Conservation (phyloP, 495 filamentous ascomycete genomes). For the Cercophora newfieldiana region DNA sequence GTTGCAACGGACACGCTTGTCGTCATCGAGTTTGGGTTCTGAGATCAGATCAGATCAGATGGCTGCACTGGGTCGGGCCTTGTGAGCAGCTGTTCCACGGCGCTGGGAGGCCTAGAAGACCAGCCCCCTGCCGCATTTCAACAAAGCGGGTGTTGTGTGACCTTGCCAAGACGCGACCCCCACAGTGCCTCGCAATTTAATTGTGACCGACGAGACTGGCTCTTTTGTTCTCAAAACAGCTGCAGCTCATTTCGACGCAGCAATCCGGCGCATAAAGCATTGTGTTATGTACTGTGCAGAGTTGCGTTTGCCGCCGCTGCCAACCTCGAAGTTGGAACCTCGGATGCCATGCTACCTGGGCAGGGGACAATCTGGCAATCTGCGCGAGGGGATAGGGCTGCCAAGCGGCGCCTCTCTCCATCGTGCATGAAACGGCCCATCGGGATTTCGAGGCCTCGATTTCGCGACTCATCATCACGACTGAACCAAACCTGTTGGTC, state of each 20-base stretch:
- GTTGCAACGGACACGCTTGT: neutral
- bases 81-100: neutral
- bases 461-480: neutral
- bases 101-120: neutral
- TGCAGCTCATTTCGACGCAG: neutral
- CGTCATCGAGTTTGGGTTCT: neutral
- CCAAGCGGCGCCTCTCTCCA: neutral
- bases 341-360: neutral
- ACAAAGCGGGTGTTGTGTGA: neutral
- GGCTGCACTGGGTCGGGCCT: no score
- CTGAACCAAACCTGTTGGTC: neutral
- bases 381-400: slow-evolving; percentile 1
- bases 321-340: neutral
- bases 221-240: neutral
- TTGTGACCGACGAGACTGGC: neutral
- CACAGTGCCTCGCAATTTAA: neutral
- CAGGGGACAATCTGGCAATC: neutral
- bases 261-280: neutral
- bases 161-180: neutral
- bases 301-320: neutral
- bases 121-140: neutral
- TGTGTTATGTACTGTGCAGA: neutral
- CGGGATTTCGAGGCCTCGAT: neutral
- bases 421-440: neutral
- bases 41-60: neutral